Conservation (phyloP, 2,329 filamentous ascomycete species). For the Epichloe sylvatica region DNA sequence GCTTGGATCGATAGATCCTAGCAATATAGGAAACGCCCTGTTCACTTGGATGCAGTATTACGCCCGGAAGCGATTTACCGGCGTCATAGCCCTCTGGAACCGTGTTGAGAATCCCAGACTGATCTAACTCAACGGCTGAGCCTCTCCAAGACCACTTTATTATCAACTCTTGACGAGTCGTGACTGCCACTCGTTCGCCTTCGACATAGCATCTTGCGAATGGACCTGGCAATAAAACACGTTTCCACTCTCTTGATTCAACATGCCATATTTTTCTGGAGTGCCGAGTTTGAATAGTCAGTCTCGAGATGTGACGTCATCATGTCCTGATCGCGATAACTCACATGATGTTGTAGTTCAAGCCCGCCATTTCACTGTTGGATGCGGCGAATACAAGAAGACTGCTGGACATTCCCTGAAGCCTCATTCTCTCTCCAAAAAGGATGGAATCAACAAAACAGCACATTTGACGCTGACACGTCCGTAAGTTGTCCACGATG, state of each 20-base stretch:
- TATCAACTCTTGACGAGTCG: conserved; percentile 10
- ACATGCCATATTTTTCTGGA: conserved; percentile 13
- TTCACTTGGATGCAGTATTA: conserved; percentile 2
- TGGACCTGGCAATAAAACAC: conserved; percentile 9
- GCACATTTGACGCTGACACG: conserved; percentile 10
- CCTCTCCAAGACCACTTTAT: conserved; percentile 13
- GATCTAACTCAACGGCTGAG: conserved; percentile 8
- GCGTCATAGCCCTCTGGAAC: not conserved
- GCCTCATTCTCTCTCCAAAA: conserved; percentile 7
- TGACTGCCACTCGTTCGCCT: conserved; percentile 9
- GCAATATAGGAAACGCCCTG: not conserved
- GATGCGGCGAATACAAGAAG: not conserved
- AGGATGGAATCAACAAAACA: conserved; percentile 7
- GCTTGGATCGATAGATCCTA: not conserved
- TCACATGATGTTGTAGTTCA: conserved; percentile 5
- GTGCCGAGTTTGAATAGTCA: not conserved
- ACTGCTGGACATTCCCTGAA: conserved; percentile 10
- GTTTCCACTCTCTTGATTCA: conserved; percentile 7
- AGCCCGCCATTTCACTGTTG: not conserved
- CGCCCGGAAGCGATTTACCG: not conserved
- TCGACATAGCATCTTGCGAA: conserved; percentile 9
- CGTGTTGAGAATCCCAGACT: not conserved
- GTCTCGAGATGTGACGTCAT: too few species aligned
- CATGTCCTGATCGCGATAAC: not conserved
- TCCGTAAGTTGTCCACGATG: conserved; percentile 14